phyloP scores from a whole-genome alignment of 345 rosid species.

The Citrus sp. region DNA sequence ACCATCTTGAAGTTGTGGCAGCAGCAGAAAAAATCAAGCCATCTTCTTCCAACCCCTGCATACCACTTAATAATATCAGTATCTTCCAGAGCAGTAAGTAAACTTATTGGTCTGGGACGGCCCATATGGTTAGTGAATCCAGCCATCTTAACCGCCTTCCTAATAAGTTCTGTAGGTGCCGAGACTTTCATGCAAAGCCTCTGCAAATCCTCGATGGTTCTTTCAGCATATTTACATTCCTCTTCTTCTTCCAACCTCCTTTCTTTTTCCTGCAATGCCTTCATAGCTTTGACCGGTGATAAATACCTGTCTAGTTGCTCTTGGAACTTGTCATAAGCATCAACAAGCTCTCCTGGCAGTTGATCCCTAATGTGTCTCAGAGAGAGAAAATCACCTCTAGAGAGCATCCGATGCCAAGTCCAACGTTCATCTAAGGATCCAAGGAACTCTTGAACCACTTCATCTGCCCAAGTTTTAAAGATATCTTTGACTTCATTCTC shows the following conservation, averaged over 20 bases:
- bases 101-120: constrained; percentile 75
- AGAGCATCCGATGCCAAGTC: constrained; percentile 79
- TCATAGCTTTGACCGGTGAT: constrained; percentile 55
- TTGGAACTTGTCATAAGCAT: constrained; percentile 78
- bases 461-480: constrained; percentile 74
- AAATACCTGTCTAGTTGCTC: constrained; percentile 74
- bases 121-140: constrained; percentile 93
- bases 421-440: constrained; percentile 73
- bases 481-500: constrained; percentile 64
- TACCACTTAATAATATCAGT: constrained; percentile 91
- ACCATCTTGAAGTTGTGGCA: constrained; percentile 88
- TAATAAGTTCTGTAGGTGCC: constrained; percentile 75
- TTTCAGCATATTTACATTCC: constrained; percentile 61
- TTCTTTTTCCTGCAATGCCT: constrained; percentile 63
- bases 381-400: constrained; percentile 77
- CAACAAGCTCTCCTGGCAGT: constrained; percentile 67
- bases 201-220: constrained; percentile 69
- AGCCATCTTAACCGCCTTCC: constrained; percentile 76
- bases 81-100: constrained; percentile 71
- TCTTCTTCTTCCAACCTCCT: constrained; percentile 59
- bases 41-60: constrained; percentile 81
- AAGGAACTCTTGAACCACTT: constrained; percentile 64
- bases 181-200: constrained; percentile 74
- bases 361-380: constrained; percentile 74
- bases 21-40: constrained; percentile 93